Evolutionary conservation across 768 basidiomycete genomes (phyloP).

Genomic region (Lanmaoa rubissima): DNA sequence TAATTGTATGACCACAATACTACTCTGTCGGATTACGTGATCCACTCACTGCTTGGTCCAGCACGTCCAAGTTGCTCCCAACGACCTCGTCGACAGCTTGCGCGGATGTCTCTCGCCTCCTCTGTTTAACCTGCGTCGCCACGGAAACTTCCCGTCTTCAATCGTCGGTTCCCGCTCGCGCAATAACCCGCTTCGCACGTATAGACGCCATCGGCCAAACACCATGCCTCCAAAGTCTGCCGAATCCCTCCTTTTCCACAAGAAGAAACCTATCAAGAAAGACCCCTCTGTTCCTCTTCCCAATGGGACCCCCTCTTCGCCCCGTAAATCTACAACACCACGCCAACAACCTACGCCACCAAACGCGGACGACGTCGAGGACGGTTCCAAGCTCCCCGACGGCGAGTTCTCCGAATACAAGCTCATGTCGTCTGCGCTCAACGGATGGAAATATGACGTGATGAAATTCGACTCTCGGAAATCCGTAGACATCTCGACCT

Average conservation of each 20-base stretch:
- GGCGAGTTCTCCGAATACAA: slow-evolving; percentile 73
- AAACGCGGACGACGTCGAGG: slow-evolving; percentile 48
- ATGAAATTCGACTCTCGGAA: slow-evolving; percentile 87
- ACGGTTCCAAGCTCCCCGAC: slow-evolving; percentile 55
- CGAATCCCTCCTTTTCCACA: slow-evolving; percentile 63
- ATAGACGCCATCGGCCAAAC: neutral
- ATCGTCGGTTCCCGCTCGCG: neutral
- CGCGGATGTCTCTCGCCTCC: slow-evolving; percentile 3
- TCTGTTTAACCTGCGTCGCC: neutral
- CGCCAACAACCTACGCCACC: slow-evolving; percentile 41
- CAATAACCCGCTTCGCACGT: neutral
- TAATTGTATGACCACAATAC: slow-evolving; percentile 8
- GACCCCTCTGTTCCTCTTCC: slow-evolving; percentile 13
- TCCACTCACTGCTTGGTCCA: slow-evolving; percentile 8
- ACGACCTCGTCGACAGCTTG: neutral
- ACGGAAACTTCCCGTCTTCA: neutral
- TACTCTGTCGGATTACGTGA: slow-evolving; percentile 25
- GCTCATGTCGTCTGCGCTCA: slow-evolving; percentile 74
- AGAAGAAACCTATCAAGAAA: slow-evolving; percentile 48
- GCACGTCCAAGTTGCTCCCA: neutral
- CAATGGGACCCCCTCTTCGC: slow-evolving; percentile 21
- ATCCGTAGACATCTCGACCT: slow-evolving; percentile 63
- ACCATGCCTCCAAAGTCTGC: slow-evolving; percentile 32
- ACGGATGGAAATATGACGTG: slow-evolving; percentile 89
- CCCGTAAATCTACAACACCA: slow-evolving; percentile 38